Percentiles rank a stretch among this genome's conserved stretches.
Conservation (phyloP, 495 filamentous ascomycete genomes). For the Staphylotrichum tortipilum region DNA sequence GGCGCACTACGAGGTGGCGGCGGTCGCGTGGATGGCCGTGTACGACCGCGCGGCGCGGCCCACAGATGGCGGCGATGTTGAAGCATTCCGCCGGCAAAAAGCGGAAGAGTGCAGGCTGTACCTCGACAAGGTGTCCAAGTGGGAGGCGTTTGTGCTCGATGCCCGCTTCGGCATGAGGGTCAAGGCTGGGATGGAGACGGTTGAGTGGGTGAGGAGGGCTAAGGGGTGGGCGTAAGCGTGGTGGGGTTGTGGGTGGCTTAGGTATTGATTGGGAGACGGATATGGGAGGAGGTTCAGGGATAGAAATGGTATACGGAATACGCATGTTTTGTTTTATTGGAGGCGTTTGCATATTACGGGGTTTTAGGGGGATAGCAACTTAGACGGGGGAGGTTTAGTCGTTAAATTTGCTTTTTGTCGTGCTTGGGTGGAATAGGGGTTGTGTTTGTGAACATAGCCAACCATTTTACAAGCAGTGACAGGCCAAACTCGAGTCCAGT, state of each 20-base stretch:
- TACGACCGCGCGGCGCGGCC: conserved; percentile 23
- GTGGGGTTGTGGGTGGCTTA: not conserved
- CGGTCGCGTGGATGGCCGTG: conserved; percentile 64
- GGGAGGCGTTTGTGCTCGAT: conserved; percentile 83
- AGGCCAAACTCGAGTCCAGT: no score
- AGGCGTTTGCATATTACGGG: no score
- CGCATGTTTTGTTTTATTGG: no score
- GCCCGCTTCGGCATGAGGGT: conserved; percentile 78
- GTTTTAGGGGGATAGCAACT: no score
- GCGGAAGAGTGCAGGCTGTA: conserved; percentile 60
- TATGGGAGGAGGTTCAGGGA: no score
- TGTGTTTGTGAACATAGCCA: no score
- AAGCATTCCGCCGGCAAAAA: conserved; percentile 43
- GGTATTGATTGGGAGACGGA: no score
- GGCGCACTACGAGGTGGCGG: conserved; percentile 86
- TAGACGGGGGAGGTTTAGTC: no score
- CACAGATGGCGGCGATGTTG: conserved; percentile 15
- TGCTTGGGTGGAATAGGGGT: no score
- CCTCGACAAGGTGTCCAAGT: conserved; percentile 69
- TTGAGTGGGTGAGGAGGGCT: conserved; percentile 55
- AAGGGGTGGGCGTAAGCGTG: conserved; percentile 28
- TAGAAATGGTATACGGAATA: not conserved
- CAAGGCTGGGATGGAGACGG: conserved; percentile 66
- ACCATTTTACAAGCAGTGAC: no score
- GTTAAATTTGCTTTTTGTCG: no score